Percentiles rank a stretch among this genome's conserved stretches.
phyloP scores from a whole-genome alignment of 2,329 filamentous ascomycete species.

The Aphanocladium album region DNA sequence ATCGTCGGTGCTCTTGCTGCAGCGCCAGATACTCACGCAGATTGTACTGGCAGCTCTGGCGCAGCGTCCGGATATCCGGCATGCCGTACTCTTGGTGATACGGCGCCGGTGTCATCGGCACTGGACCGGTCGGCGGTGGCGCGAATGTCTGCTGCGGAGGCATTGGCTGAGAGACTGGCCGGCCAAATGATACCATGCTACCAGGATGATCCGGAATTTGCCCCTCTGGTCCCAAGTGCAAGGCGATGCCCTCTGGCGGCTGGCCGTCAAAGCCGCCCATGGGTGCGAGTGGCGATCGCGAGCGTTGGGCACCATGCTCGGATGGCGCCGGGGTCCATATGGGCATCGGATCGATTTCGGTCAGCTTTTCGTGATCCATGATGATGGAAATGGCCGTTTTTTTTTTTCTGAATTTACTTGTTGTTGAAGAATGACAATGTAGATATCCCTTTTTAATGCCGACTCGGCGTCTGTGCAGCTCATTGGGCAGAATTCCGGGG shows the following conservation, averaged over 20 bases:
- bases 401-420: not conserved
- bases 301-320: not conserved
- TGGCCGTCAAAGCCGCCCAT: not conserved
- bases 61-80: constrained; percentile 28
- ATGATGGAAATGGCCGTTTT: not conserved
- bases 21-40: constrained; percentile 32
- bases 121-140: not conserved
- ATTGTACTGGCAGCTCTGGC: constrained; percentile 30
- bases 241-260: constrained; percentile 13
- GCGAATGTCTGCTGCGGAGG: constrained; percentile 23
- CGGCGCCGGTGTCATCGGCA: not conserved
- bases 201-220: constrained; percentile 19
- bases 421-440: not conserved
- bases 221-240: constrained; percentile 18
- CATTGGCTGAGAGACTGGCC: constrained; percentile 17
- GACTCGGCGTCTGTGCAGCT: not conserved
- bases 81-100: constrained; percentile 1
- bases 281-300: not conserved
- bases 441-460: not conserved
- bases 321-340: constrained; percentile 2
- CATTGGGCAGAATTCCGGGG: not conserved
- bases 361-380: not conserved
- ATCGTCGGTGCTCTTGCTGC: constrained; percentile 25
- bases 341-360: constrained; percentile 5
- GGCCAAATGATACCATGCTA: constrained; percentile 16